Conservation (phyloP, 768 basidiomycete genomes). For the Gloeophyllum trabeum region DNA sequence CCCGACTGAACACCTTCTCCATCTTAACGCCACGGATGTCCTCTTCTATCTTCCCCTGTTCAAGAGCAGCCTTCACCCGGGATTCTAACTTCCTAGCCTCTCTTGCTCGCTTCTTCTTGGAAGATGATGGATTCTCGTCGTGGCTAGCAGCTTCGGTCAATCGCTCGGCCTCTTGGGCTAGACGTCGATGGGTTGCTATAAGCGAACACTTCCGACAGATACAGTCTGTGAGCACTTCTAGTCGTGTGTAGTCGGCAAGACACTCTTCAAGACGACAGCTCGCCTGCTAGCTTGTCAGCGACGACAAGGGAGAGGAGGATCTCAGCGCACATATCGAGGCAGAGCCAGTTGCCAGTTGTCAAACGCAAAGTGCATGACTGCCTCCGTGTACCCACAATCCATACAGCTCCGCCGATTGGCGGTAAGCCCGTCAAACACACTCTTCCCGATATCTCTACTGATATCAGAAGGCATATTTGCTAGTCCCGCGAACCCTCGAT, state of each 20-base stretch:
- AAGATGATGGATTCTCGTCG: conserved; percentile 38
- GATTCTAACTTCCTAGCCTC: conserved; percentile 59
- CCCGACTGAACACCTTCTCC: conserved; percentile 63
- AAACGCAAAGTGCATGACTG: conserved; percentile 85
- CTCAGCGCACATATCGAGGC: conserved; percentile 32
- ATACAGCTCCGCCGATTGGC: conserved; percentile 85
- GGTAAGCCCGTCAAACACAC: conserved; percentile 83
- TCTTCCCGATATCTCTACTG: conserved; percentile 36
- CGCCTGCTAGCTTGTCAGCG: conserved; percentile 25
- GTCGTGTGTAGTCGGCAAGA: conserved; percentile 77
- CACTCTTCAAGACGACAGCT: conserved; percentile 71
- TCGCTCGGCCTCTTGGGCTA: conserved; percentile 50
- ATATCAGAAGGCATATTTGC: conserved; percentile 15
- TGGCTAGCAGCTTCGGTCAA: conserved; percentile 24
- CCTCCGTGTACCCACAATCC: conserved; percentile 86
- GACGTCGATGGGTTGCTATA: conserved; percentile 56
- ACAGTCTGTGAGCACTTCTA: conserved; percentile 86
- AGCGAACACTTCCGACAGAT: conserved; percentile 89
- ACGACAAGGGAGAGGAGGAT: background rate
- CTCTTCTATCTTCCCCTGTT: conserved; percentile 73
- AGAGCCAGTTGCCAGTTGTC: conserved; percentile 78
- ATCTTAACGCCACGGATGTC: conserved; percentile 73
- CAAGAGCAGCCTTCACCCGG: conserved; percentile 49
- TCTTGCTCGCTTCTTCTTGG: conserved; percentile 67
- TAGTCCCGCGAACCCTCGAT: conserved; percentile 61